Evolutionary conservation across 257 asterid genomes (phyloP), one percentile per base, ranked within the genome.

Genomic region (Echites panduratus): DNA sequence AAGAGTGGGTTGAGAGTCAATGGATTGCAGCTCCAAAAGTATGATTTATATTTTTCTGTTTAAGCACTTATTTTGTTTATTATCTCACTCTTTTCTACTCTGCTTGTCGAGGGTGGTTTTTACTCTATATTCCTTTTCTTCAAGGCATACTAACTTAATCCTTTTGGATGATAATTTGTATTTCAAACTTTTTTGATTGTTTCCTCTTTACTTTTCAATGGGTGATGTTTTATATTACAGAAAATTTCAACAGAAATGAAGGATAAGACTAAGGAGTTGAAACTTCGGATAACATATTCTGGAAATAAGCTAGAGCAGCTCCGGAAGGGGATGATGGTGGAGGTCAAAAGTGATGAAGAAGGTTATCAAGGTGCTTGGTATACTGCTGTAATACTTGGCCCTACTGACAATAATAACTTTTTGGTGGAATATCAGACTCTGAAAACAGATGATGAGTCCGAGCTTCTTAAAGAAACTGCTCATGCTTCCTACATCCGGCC

Each of bases 351-450:
- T 54, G 87, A 84, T 66, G 92, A 84, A 74, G 84, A 85, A 81
- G 92, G 96, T 64, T 87, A 84, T 80, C 84, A 81, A 59, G 96
- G 90, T 47, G 83, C 96, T 54, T 89, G 89, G 96, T 89, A 76
- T 72, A 76, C 85, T 74, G 92, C 89, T 53, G 76, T 66, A 13
- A 71, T 85, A 59, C 71, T 87, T 41, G 79, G 80, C 78, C 72
- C 82, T 16, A 57, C 75, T 27, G 67, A 75, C 32, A 48, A 44
- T 17, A 71, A 80, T 50, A 77, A 50, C 17, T 84, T 47, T 82
- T 67, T 87, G 82, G 88, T 89, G 70, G 90, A 87, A 81, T 87
- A 89, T 73, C 88, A 81, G 76, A 85, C 90, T 0, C 78, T 89
- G 70, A 84, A 68, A 83, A 72, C 81, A 70, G 87, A 88, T 0